Conservation (phyloP, 176 grass and related monocot genomes). For the Hordeum marinum region DNA sequence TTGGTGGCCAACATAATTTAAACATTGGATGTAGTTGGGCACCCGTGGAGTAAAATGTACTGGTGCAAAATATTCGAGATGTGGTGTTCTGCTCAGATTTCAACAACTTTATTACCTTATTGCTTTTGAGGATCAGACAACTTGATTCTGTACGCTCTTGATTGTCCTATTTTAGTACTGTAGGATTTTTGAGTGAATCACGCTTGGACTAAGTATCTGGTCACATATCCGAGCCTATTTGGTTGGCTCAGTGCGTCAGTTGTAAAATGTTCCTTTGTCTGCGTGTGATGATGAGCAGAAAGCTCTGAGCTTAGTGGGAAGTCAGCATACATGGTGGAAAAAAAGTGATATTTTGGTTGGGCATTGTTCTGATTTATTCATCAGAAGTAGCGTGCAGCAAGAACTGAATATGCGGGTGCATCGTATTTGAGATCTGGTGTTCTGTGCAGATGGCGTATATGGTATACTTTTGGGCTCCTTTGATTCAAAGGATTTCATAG, state of each 20-base stretch:
- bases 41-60: not conserved
- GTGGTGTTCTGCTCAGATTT: not conserved
- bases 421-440: not conserved
- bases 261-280: not conserved
- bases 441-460: not conserved
- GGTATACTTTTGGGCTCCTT: not conserved
- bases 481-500: no score
- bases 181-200: not conserved
- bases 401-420: not conserved
- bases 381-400: not conserved
- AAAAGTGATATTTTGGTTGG: not conserved
- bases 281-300: not conserved
- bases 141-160: not conserved
- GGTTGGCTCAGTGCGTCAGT: not conserved
- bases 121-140: not conserved
- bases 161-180: not conserved
- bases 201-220: not conserved
- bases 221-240: conserved; percentile 2
- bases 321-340: not conserved
- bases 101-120: not conserved
- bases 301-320: conserved; percentile 5
- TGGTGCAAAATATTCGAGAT: not conserved
- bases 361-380: not conserved
- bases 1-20: not conserved
- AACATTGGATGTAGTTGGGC: not conserved